Evolutionary conservation across 805 yeast species (phyloP), one percentile per base, ranked within the genome.

Genomic region (Kluyveromyces siamensis): DNA sequence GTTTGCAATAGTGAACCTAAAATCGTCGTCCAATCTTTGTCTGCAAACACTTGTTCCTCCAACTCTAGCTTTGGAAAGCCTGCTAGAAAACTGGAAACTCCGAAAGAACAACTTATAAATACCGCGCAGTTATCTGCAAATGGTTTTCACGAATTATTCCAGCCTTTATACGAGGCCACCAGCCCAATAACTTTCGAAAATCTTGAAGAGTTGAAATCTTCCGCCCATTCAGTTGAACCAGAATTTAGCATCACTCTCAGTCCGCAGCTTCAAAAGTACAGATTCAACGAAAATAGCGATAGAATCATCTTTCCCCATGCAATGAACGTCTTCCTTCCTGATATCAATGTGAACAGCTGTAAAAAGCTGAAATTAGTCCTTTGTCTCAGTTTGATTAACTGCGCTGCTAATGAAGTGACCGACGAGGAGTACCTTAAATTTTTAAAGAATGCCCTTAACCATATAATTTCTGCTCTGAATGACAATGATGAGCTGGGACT

Each of bases 401-500:
- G 58, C 27, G 51, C 55, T 6, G 36, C 48, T 8, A 53, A 66
- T 1, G 37, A 43, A 0, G 25, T 67, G 33, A 38, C 66, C 4
- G 60, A 69, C 46, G 56, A 48, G 1, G 67, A 62, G 7, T 72
- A 70, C 54, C 52, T 56, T 43, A 14, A 33, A 2, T 51, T 53
- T 2, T 36, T 75, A 2, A 58, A 58, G 11, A 21, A 46, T 1
- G 51, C 57, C 5, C 43, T 78, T 2, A 56, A 50, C 13, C 53
- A 52, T 7, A 50, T 71, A 2, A 49, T 72, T 37, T 47, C 52
- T 1, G 52, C 52, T 0, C 55, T 78, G 37, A 58, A 70, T 16
- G 48, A 52, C 2, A 60, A 58, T 14, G 83, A 77, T 55, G 66
- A 63, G 38, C 55, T 79, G 13, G 82, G 81, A 0, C 50, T 79